Evolutionary conservation across 768 basidiomycete species (phyloP), one percentile per base, ranked within the genome.

Genomic region (Hypholoma sublateritium): DNA sequence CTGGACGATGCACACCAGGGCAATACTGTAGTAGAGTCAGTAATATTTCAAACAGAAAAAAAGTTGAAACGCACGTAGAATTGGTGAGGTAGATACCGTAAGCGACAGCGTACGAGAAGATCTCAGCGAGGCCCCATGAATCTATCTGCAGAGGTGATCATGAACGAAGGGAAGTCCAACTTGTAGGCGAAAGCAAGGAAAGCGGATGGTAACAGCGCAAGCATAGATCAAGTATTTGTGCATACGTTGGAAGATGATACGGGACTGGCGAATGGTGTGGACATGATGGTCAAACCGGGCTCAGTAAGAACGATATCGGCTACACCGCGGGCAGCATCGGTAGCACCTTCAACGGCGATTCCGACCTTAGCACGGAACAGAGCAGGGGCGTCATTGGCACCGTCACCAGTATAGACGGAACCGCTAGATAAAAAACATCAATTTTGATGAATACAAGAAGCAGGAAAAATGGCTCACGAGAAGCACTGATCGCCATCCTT

Each of bases 211-310:
- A 65, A 96, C 93, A 42, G 92, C 86, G 70, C 93, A 95, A 34
- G 92, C 91, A 72, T 94, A 95, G 78, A 98, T 97, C 50, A 95
- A 91, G 77, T 98, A 98, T 83, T 98, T 98, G 67, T 96, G 80
- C 96, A 98, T 98, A 77, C 96, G 91, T 71, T 98, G 96, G 91
- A 98, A 98, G 77, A 98, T 98, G 78, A 97, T 78, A 80, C 96
- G 95, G 34, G 96, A 97, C 59, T 94, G 93, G 65, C 94, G 93
- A 73, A 98, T 98, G 71, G 96, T 96, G 74, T 98, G 95, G 63
- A 98, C 94, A 98, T 98, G 69, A 96, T 98, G 59, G 96, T 98
- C 47, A 98, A 88, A 86, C 96, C 96, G 56, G 96, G 96, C 72
- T 98, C 95, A 37, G 94, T 97, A 61, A 98, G 78, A 64, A 98